Percentiles rank a stretch among this genome's conserved stretches.
Evolutionary conservation across 2,329 filamentous ascomycete genomes (phyloP).

Genomic region (Aplosporella prunicola): DNA sequence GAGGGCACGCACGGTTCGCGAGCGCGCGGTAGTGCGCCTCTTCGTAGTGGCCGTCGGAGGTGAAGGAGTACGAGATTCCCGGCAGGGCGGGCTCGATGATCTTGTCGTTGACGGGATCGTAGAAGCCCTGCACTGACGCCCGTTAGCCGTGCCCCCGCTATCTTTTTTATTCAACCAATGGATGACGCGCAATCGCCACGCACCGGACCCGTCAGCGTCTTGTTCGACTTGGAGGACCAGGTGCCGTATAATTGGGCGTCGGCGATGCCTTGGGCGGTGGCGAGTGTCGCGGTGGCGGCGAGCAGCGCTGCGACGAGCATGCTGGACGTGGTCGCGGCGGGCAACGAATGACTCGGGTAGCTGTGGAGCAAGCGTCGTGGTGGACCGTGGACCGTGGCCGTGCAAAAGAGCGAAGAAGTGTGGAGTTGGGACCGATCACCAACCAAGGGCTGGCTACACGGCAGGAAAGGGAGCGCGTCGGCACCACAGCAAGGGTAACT

Average conservation of each 20-base stretch:
- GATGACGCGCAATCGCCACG: conserved; percentile 18
- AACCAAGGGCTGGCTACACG: neutral
- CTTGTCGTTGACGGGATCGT: conserved; percentile 55
- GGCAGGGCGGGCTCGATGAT: conserved; percentile 55
- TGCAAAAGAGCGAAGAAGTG: conserved; percentile 1
- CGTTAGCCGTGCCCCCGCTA: conserved; percentile 15
- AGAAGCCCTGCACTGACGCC: conserved; percentile 49
- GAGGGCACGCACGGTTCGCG: conserved; percentile 51
- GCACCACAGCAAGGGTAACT: neutral
- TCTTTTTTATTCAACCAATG: neutral
- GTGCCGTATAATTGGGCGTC: conserved; percentile 53
- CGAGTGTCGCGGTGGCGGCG: conserved; percentile 25
- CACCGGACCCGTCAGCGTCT: conserved; percentile 61
- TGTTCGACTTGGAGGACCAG: conserved; percentile 62
- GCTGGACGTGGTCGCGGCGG: conserved; percentile 2
- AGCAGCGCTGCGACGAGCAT: conserved; percentile 17
- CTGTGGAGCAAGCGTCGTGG: neutral
- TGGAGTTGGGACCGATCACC: neutral
- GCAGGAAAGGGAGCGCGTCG: neutral
- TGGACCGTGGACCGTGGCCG: neutral
- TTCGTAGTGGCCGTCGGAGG: conserved; percentile 57
- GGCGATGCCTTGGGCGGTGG: conserved; percentile 28
- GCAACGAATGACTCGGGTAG: conserved; percentile 12
- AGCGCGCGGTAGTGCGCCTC: conserved; percentile 60
- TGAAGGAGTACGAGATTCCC: conserved; percentile 68